phyloP scores from a whole-genome alignment of 768 basidiomycete species.

The Suillus luteus region DNA sequence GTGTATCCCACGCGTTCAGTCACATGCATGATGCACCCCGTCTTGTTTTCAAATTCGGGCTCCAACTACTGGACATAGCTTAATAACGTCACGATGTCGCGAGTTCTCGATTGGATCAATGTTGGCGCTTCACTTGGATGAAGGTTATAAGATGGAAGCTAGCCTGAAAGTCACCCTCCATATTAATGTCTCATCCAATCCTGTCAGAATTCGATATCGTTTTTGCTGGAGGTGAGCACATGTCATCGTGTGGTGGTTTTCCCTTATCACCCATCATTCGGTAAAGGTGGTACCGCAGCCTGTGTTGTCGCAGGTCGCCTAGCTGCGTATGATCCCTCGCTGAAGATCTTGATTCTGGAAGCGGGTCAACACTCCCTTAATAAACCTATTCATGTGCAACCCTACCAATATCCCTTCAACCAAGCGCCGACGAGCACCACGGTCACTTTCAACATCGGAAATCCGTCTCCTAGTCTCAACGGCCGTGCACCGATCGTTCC shows the following conservation, averaged over 20 bases:
- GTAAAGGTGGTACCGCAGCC: conserved; percentile 36
- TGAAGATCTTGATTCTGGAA: conserved; percentile 34
- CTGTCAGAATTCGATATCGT: conserved; percentile 46
- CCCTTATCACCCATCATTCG: not conserved
- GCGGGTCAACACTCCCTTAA: conserved; percentile 30
- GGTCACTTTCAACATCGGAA: conserved; percentile 19
- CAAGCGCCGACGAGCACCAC: conserved; percentile 21
- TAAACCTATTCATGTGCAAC: conserved; percentile 24
- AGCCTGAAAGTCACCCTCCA: not conserved
- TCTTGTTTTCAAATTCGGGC: no score
- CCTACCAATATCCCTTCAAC: conserved; percentile 23
- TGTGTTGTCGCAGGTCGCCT: conserved; percentile 36
- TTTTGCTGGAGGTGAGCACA: conserved; percentile 53
- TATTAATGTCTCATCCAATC: conserved; percentile 5
- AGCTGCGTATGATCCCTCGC: conserved; percentile 26
- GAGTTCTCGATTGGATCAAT: not conserved
- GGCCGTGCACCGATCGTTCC: conserved; percentile 21
- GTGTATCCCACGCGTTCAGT: no score
- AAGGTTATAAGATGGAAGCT: not conserved
- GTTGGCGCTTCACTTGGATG: not conserved
- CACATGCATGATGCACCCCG: no score
- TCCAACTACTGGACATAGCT: no score
- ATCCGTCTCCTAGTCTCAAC: conserved; percentile 19
- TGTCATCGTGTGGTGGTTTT: conserved; percentile 5
- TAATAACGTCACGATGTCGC: not conserved